A percentile compares a stretch with the other conserved stretches of the same genome.
Conservation (phyloP, 2,329 filamentous ascomycete species). For the Neurospora crassa region DNA sequence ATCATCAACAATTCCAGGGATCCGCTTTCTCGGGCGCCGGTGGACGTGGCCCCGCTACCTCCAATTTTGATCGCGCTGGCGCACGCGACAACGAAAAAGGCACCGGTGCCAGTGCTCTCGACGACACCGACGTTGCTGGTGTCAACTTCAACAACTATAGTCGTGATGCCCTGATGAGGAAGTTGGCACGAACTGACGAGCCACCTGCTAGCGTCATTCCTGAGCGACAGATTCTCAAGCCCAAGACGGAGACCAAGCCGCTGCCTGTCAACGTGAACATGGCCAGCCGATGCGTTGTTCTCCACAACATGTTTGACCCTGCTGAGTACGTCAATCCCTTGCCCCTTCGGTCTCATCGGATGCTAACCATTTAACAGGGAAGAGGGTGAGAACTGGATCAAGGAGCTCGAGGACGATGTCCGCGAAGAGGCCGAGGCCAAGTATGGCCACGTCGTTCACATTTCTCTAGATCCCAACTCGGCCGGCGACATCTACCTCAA, state of each 20-base stretch:
- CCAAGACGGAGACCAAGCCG: conserved; percentile 69
- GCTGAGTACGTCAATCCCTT: conserved; percentile 58
- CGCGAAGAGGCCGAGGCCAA: conserved; percentile 85
- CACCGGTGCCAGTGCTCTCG: conserved; percentile 84
- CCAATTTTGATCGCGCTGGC: conserved; percentile 84
- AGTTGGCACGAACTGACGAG: conserved; percentile 93
- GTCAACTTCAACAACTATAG: conserved; percentile 99
- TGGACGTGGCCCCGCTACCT: conserved; percentile 74
- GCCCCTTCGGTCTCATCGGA: background rate
- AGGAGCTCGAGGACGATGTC: conserved; percentile 90
- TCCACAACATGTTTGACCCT: conserved; percentile 93
- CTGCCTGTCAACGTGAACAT: conserved; percentile 80
- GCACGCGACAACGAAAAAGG: conserved; percentile 84
- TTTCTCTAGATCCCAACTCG: conserved; percentile 86
- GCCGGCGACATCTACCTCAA: conserved; percentile 97
- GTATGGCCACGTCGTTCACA: conserved; percentile 97
- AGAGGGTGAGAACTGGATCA: conserved; percentile 79
- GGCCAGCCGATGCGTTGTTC: conserved; percentile 85
- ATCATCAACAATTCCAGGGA: conserved; percentile 67
- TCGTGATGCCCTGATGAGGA: conserved; percentile 96
- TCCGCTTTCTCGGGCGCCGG: conserved; percentile 87
- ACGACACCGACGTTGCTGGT: conserved; percentile 94
- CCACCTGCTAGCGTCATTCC: conserved; percentile 50
- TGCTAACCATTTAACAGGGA: conserved; percentile 49
- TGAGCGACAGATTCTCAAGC: conserved; percentile 64